Base-by-base conservation (phyloP, 2,329 filamentous ascomycete species). In the Aspergillus persii region DNA sequence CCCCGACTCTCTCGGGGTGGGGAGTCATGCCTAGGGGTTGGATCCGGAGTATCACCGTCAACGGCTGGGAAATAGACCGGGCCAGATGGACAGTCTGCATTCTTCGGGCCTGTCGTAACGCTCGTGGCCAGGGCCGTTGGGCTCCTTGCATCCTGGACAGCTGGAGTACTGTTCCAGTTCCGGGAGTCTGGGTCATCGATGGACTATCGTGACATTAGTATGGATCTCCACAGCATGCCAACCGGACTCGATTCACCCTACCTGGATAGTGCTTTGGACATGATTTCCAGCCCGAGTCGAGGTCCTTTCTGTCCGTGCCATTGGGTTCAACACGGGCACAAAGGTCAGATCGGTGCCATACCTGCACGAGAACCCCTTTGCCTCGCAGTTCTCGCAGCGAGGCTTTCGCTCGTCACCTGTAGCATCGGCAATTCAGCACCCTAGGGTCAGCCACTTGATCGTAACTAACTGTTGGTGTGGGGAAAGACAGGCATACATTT, bases 321-420 rank as follows among this genome's bases (percentile, higher is more conserved):
- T 58, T 3, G 56, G 59, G 29, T 52, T 53, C 3, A 39, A 11
- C 12, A 63, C 59, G 4, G 66, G 47, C 41, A 68, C 64, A 56
- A 69, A 69, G 4, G 64, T 61, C 48, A 69, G 41, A 59, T 67
- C 65, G 29, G 61, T 52, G 9, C 63, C 63, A 59, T 69, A 69
- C 50, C 64, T 68, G 55, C 67, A 69, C 18, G 54, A 23, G 8
- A 69, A 63, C 1, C 66, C 66, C 18, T 69, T 69, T 1, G 61
- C 61, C 23, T 67, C 63, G 50, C 67, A 69, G 31, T 67, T 69
- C 2, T 63, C 64, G 39, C 67, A 69, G 30, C 61, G 58, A 12
- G 67, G 67, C 49, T 69, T 69, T 33, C 67, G 61, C 53, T 69
- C 67, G 53, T 69, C 67, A 29, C 66, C 66, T 68, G 30, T 15